Percentiles rank a stretch among this genome's conserved stretches.
phyloP scores from a whole-genome alignment of 257 asterid genomes.

The Thymus mandschuricus region DNA sequence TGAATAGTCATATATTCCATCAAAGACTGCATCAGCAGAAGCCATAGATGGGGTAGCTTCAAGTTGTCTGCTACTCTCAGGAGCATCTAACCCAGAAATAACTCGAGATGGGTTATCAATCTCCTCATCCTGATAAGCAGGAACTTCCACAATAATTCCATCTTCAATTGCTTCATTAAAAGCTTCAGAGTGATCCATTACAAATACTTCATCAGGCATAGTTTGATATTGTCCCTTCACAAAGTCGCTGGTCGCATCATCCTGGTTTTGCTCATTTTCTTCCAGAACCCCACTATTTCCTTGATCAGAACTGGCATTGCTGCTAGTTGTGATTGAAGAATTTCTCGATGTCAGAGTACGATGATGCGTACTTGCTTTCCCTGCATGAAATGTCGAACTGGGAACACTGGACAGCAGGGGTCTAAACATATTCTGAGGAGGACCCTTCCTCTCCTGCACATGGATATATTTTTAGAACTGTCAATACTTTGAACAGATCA shows the following conservation, averaged over 20 bases:
- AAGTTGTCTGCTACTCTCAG: conserved; percentile 38
- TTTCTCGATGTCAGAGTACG: conserved; percentile 64
- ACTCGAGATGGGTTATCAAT: conserved; percentile 31
- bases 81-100: conserved; percentile 38
- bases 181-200: conserved; percentile 63
- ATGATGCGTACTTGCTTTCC: conserved; percentile 61
- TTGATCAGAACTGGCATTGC: conserved; percentile 84
- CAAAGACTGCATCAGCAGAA: conserved; percentile 41
- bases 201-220: conserved; percentile 62
- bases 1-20: conserved; percentile 32
- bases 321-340: conserved; percentile 88
- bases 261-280: conserved; percentile 71
- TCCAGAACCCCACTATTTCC: conserved; percentile 65
- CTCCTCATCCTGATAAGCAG: conserved; percentile 38
- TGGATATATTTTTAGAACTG: conserved; percentile 7
- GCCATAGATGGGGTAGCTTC: conserved; percentile 37
- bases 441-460: conserved; percentile 78
- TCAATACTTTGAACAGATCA: conserved; percentile 22
- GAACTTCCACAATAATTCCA: conserved; percentile 36
- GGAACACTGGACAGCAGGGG: conserved; percentile 97
- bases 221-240: conserved; percentile 45
- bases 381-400: conserved; percentile 77
- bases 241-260: conserved; percentile 52
- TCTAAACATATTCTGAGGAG: conserved; percentile 97
- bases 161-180: conserved; percentile 42